phyloP scores from a whole-genome alignment of 225 moss, liverwort and hornwort genomes.

The Marchantia paleacea region DNA sequence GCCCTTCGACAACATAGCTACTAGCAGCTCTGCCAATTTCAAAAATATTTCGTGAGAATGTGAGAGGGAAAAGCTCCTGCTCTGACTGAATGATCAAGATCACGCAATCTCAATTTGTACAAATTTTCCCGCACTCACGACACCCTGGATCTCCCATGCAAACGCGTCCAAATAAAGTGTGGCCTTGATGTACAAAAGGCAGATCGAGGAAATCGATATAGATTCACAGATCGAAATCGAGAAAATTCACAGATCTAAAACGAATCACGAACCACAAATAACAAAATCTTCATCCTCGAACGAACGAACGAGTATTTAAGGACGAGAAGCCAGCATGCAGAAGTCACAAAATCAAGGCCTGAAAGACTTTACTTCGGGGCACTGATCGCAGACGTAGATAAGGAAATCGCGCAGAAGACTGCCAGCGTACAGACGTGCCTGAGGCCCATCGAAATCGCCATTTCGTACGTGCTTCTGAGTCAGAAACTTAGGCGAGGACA shows the following conservation, averaged over 20 bases:
- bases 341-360: neutral
- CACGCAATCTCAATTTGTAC: neutral
- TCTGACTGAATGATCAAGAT: neutral
- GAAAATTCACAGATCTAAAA: neutral
- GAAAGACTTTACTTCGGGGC: conserved; percentile 4
- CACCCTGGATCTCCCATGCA: neutral
- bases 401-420: neutral
- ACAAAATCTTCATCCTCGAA: neutral
- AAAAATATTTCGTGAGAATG: neutral
- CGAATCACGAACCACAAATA: neutral
- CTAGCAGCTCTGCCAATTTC: conserved; percentile 46
- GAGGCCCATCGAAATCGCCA: conserved; percentile 17
- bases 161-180: neutral
- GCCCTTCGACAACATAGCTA: conserved; percentile 71
- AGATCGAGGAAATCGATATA: no score
- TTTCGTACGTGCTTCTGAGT: neutral
- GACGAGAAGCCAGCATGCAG: neutral
- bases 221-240: neutral
- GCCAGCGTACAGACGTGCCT: neutral
- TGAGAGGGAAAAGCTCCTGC: neutral
- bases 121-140: neutral
- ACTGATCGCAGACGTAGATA: neutral
- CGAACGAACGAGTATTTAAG: neutral
- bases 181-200: neutral
- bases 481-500: neutral